phyloP scores from a whole-genome alignment of 139 green algal genomes.

The Haematococcus sp. region DNA sequence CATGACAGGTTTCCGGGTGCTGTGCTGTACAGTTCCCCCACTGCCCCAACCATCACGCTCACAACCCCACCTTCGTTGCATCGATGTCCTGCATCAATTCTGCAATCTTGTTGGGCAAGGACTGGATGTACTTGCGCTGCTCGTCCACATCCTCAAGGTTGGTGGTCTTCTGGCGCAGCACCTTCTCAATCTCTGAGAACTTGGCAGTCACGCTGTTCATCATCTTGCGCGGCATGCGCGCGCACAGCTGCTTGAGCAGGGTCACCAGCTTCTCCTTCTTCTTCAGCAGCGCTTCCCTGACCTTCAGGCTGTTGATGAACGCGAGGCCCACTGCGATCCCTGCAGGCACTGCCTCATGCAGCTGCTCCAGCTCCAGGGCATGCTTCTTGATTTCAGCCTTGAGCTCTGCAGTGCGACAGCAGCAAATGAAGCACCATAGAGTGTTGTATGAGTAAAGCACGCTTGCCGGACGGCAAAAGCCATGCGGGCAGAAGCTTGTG shows the following conservation, averaged over 20 bases:
- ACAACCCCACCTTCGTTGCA: conserved; percentile 22
- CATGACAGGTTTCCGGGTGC: too few relatives aligned
- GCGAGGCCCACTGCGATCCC: conserved; percentile 57
- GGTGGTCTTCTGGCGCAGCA: conserved; percentile 44
- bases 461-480: too few relatives aligned
- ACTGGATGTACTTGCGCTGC: conserved; percentile 67
- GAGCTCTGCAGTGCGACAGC: conserved; percentile 20
- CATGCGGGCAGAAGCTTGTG: neutral
- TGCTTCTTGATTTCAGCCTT: conserved; percentile 52
- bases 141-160: conserved; percentile 74
- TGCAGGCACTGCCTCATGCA: conserved; percentile 50
- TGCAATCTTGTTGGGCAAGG: conserved; percentile 53
- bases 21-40: too few relatives aligned
- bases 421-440: neutral
- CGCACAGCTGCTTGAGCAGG: conserved; percentile 55
- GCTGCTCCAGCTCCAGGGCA: conserved; percentile 37
- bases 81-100: conserved; percentile 59
- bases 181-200: conserved; percentile 65
- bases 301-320: conserved; percentile 52
- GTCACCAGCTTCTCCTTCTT: conserved; percentile 68
- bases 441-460: too few relatives aligned
- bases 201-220: conserved; percentile 45
- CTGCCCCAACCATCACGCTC: neutral
- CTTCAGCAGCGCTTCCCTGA: conserved; percentile 60
- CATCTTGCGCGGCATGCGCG: conserved; percentile 45